Conservation (phyloP, 495 filamentous ascomycete species). For the Immersiella caudata region DNA sequence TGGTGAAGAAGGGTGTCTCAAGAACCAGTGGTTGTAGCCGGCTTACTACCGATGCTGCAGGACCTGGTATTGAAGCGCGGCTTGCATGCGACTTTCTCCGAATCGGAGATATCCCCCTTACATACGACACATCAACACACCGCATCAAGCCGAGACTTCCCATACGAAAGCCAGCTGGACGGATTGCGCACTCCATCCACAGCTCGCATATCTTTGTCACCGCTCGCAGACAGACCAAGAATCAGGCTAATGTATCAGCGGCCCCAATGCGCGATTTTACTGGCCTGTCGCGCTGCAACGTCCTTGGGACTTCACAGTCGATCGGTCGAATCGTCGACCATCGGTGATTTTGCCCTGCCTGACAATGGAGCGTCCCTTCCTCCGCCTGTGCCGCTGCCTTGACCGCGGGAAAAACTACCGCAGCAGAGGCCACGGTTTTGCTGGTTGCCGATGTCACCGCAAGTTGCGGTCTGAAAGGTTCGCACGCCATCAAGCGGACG, state of each 20-base stretch:
- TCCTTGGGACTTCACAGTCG: slow-evolving; percentile 1
- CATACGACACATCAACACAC: slow-evolving; percentile 1
- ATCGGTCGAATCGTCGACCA: slow-evolving; percentile 7
- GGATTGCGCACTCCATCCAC: too few relatives aligned
- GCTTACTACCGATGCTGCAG: slow-evolving; percentile 17
- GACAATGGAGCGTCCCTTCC: slow-evolving; percentile 14
- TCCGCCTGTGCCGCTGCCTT: slow-evolving; percentile 12
- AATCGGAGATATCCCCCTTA: slow-evolving; percentile 23
- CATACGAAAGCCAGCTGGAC: slow-evolving; percentile 6
- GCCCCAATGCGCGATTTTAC: slow-evolving; percentile 35
- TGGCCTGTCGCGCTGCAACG: slow-evolving; percentile 8
- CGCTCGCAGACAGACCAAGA: slow-evolving; percentile 7
- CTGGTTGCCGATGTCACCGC: slow-evolving; percentile 20
- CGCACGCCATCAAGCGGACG: slow-evolving; percentile 17
- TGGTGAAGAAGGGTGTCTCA: not conserved
- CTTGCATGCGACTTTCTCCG: slow-evolving; percentile 20
- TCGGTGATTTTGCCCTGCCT: slow-evolving; percentile 17
- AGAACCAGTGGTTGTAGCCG: not conserved
- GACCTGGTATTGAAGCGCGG: slow-evolving; percentile 14
- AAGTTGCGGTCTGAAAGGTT: slow-evolving; percentile 32
- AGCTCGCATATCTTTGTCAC: not conserved
- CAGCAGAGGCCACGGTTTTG: slow-evolving; percentile 15
- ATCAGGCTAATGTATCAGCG: slow-evolving; percentile 30
- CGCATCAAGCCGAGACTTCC: slow-evolving; percentile 14
- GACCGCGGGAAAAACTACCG: slow-evolving; percentile 5